Percentiles rank a stretch among this genome's conserved stretches.
phyloP scores from a whole-genome alignment of 257 asterid species.

The Gynochthodes officinalis region DNA sequence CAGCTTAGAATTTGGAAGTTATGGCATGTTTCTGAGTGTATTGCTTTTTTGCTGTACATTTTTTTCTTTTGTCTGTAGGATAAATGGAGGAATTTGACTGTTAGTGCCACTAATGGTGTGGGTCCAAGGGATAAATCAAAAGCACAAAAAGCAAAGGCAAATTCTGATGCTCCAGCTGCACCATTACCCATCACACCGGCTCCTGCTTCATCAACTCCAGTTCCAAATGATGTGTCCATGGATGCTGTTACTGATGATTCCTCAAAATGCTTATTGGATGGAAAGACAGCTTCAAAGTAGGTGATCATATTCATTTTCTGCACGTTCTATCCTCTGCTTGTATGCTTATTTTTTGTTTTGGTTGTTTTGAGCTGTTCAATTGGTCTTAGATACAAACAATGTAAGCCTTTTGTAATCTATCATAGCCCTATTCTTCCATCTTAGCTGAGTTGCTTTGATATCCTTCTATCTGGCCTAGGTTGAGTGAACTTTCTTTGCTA shows the following conservation, averaged over 20 bases:
- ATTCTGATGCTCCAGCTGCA: constrained; percentile 44
- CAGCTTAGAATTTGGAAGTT: background rate
- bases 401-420: background rate
- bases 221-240: constrained; percentile 37
- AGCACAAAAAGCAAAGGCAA: constrained; percentile 45
- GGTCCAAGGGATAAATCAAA: constrained; percentile 61
- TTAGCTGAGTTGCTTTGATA: background rate
- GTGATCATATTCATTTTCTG: constrained; percentile 21
- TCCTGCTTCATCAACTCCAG: constrained; percentile 39
- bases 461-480: background rate
- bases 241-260: constrained; percentile 43
- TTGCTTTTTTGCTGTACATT: background rate
- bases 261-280: constrained; percentile 52
- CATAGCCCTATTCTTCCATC: background rate
- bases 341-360: background rate
- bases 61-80: constrained; percentile 40
- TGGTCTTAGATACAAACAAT: background rate
- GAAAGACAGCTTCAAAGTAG: constrained; percentile 64
- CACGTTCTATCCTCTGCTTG: background rate
- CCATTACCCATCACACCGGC: constrained; percentile 33
- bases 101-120: constrained; percentile 54
- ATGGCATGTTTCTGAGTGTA: background rate
- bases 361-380: background rate
- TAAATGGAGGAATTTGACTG: constrained; percentile 89
- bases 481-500: background rate